These are phyloP conservation scores for Phytopythium cucurbitacearum DNA, from an alignment of 352 stramenopile species.

Conservation along the genomic window DNA sequence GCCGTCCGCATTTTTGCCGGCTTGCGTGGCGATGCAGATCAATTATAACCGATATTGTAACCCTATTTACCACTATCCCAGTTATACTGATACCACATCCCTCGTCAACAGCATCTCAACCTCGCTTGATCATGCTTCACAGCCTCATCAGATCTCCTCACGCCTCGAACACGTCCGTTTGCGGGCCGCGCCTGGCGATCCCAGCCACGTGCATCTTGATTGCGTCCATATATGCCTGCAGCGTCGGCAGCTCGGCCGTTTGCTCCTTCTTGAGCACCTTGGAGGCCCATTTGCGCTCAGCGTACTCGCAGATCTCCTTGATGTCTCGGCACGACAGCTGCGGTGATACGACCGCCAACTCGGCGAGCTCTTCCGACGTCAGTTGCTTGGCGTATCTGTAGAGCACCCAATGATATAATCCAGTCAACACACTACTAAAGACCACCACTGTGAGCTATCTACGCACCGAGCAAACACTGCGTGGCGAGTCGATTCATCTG, in stretches of 20 bases:
- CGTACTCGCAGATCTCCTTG: slow-evolving; percentile 94
- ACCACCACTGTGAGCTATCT: not conserved
- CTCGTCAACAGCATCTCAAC: too few relatives aligned
- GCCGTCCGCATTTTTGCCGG: too few relatives aligned
- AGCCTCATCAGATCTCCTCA: slow-evolving; percentile 11
- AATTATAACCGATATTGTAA: too few relatives aligned
- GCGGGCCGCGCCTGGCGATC: slow-evolving; percentile 26
- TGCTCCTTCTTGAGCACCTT: slow-evolving; percentile 86
- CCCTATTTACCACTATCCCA: too few relatives aligned
- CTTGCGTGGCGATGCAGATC: too few relatives aligned
- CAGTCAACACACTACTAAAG: slow-evolving; percentile 1
- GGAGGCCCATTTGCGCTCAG: slow-evolving; percentile 90
- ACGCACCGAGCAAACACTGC: slow-evolving; percentile 86
- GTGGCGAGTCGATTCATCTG: slow-evolving; percentile 72
- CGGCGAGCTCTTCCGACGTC: slow-evolving; percentile 51
- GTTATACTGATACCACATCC: too few relatives aligned
- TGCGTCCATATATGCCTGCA: slow-evolving; percentile 71
- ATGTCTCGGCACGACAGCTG: slow-evolving; percentile 93
- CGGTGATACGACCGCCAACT: slow-evolving; percentile 72
- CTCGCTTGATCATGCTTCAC: too few relatives aligned
- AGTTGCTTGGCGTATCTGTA: slow-evolving; percentile 90
- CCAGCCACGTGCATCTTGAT: slow-evolving; percentile 64
- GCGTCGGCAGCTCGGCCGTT: slow-evolving; percentile 58
- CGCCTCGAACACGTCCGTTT: slow-evolving; percentile 51
- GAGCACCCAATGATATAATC: not conserved